These are phyloP conservation scores for Emydomyces testavorans DNA, from an alignment of 2,329 filamentous ascomycete species.

Conservation along the genomic window DNA sequence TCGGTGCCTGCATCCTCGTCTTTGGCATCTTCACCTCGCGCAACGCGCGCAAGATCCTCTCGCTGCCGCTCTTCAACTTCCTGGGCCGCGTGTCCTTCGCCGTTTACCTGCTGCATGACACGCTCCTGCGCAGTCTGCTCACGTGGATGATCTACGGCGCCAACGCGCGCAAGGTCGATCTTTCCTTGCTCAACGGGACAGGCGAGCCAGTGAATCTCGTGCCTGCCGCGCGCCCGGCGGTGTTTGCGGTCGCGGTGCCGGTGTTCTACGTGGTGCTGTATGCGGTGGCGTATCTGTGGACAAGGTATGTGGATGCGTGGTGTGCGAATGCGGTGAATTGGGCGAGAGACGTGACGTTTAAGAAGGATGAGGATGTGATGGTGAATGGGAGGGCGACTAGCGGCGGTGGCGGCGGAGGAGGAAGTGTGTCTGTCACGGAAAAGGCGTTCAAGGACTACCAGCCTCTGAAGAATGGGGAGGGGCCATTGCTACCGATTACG, in stretches of 20 bases:
- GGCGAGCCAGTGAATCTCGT: slow-evolving; percentile 9
- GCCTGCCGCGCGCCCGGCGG: neutral
- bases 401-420: neutral
- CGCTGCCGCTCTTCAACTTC: slow-evolving; percentile 19
- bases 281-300: slow-evolving; percentile 14
- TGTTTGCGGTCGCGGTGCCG: slow-evolving; percentile 12
- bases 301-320: slow-evolving; percentile 12
- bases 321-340: slow-evolving; percentile 13
- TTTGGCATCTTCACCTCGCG: slow-evolving; percentile 19
- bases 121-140: slow-evolving; percentile 19
- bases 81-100: slow-evolving; percentile 22
- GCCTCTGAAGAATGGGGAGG: slow-evolving; percentile 2
- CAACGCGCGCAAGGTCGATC: slow-evolving; percentile 1
- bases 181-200: slow-evolving; percentile 5
- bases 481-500: neutral
- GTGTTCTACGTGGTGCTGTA: slow-evolving; percentile 15
- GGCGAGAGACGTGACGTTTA: slow-evolving; percentile 13
- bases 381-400: neutral
- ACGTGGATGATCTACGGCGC: slow-evolving; percentile 20
- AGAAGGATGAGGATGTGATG: slow-evolving; percentile 2
- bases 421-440: too few species aligned
- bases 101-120: slow-evolving; percentile 22
- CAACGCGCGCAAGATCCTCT: slow-evolving; percentile 16
- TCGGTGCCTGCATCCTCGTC: slow-evolving; percentile 19
- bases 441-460: neutral